Conservation (phyloP, 345 rosid genomes). For the Gossypium sturtianum region DNA sequence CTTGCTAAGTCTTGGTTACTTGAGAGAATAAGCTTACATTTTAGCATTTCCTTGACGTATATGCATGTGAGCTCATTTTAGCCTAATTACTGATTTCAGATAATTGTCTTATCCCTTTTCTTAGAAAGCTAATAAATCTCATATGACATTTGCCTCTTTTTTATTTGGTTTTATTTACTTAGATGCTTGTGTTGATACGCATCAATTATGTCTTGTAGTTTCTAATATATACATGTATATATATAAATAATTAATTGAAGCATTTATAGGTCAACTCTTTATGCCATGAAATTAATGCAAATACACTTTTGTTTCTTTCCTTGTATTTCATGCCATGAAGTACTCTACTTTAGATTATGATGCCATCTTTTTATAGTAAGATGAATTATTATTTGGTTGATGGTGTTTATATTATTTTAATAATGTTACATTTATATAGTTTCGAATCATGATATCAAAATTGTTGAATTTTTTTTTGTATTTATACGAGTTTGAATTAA, state of each 20-base stretch:
- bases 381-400: too few relatives aligned
- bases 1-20: not conserved
- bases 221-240: not conserved
- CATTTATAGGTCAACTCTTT: constrained; percentile 34
- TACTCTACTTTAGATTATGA: constrained; percentile 22
- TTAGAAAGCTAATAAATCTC: not conserved
- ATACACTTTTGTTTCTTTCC: constrained; percentile 16
- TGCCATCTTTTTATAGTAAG: too few relatives aligned
- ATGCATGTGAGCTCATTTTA: not conserved
- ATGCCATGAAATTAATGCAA: constrained; percentile 11
- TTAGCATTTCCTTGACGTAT: not conserved
- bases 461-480: too few relatives aligned
- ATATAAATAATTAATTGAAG: not conserved
- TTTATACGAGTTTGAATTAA: too few relatives aligned
- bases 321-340: constrained; percentile 33
- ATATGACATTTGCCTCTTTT: not conserved
- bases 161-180: not conserved
- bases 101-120: not conserved
- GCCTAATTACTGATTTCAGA: not conserved
- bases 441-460: too few relatives aligned
- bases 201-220: not conserved
- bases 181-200: not conserved
- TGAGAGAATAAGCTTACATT: not conserved
- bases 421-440: too few relatives aligned
- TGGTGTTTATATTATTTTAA: too few relatives aligned